Evolutionary conservation across 2,329 filamentous ascomycete species (phyloP).

Genomic region (Cercospora brassicicola): DNA sequence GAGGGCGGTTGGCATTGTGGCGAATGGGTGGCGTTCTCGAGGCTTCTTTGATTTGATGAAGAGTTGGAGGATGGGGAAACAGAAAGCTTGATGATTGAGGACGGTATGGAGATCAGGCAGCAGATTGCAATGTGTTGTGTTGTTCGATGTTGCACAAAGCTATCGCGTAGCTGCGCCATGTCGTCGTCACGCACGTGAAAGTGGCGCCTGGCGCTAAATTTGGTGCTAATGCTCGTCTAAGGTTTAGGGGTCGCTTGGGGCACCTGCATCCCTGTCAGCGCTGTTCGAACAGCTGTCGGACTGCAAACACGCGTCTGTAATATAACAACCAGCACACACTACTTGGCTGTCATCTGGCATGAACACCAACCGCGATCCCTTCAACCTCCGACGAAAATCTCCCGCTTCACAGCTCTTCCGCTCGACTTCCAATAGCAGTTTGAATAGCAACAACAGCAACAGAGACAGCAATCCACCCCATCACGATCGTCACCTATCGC

Average conservation of each 20-base stretch:
- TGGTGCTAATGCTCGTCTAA: background rate
- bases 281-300: constrained; percentile 2
- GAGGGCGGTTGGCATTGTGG: constrained; percentile 52
- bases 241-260: background rate
- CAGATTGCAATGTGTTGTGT: background rate
- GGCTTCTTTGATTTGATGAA: background rate
- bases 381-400: constrained; percentile 43
- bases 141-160: background rate
- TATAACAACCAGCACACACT: background rate
- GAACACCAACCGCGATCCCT: constrained; percentile 48
- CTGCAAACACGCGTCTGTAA: background rate
- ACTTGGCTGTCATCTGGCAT: constrained; percentile 33
- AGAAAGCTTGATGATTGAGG: background rate
- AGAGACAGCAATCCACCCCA: background rate
- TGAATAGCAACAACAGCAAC: constrained; percentile 18
- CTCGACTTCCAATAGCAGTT: constrained; percentile 9
- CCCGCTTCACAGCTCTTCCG: constrained; percentile 28
- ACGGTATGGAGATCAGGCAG: background rate
- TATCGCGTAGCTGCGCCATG: background rate
- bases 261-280: background rate
- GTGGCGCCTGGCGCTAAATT: background rate
- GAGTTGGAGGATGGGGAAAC: too few species aligned
- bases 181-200: constrained; percentile 10
- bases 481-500: constrained; percentile 4
- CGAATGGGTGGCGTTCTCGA: background rate